Percentiles rank a stretch among this genome's conserved stretches.
Conservation (phyloP, 176 grass and related monocot species). For the Cenchrus purpureus region DNA sequence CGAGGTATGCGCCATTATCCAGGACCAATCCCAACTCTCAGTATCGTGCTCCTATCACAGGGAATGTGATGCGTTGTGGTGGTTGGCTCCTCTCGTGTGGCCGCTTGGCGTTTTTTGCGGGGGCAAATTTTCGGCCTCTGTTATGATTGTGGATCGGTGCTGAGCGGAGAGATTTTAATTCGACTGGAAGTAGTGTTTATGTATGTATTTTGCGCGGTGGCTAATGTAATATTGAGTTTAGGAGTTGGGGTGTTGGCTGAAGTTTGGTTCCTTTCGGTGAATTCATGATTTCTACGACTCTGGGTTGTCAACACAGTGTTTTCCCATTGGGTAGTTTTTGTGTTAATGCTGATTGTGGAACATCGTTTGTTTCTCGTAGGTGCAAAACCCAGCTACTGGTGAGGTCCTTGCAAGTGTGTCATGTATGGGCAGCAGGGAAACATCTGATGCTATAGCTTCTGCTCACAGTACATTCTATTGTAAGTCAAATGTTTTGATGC, state of each 20-base stretch:
- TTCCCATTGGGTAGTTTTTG: not conserved
- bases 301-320: not conserved
- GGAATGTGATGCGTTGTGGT: not conserved
- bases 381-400: constrained; percentile 93
- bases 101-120: not conserved
- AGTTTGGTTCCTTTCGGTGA: not conserved
- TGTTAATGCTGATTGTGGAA: not conserved
- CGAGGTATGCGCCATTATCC: constrained; percentile 49
- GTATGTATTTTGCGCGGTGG: not conserved
- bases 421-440: constrained; percentile 91
- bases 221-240: not conserved
- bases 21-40: not conserved
- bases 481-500: constrained; percentile 45
- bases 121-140: not conserved
- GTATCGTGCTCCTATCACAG: not conserved
- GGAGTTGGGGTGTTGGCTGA: not conserved
- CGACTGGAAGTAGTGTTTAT: not conserved
- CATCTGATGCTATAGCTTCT: constrained; percentile 88
- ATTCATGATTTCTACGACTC: not conserved
- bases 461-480: constrained; percentile 70
- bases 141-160: constrained; percentile 2
- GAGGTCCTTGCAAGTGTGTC: constrained; percentile 79
- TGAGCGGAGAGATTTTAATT: not conserved
- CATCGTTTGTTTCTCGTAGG: constrained; percentile 42
- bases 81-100: not conserved